These are phyloP conservation scores for Eucalyptus virginea DNA, from an alignment of 345 rosid genomes.

Conservation along the genomic window DNA sequence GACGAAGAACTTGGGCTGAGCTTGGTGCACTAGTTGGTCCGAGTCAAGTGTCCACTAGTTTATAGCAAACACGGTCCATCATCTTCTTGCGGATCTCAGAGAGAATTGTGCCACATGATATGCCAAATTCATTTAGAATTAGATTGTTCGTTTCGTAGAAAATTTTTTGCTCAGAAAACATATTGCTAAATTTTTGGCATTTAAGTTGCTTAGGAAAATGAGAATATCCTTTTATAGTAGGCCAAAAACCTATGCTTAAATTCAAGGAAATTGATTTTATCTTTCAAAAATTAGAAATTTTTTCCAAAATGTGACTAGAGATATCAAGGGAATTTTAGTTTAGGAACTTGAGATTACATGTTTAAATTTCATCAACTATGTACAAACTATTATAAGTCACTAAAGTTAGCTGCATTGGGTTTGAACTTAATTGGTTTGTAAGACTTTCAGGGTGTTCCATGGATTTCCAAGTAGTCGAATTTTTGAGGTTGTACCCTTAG, in stretches of 20 bases:
- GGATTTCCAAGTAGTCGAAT: background rate
- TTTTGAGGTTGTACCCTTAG: rapidly evolving
- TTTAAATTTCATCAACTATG: background rate
- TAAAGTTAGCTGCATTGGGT: background rate
- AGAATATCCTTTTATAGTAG: background rate
- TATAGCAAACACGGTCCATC: background rate
- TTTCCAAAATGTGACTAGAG: background rate
- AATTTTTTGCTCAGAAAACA: background rate
- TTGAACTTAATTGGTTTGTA: background rate
- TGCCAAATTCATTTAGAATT: background rate
- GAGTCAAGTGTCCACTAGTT: background rate
- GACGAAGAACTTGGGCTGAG: background rate
- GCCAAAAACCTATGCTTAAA: background rate
- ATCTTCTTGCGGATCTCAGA: background rate
- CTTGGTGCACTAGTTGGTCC: background rate
- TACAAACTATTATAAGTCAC: background rate
- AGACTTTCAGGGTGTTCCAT: background rate
- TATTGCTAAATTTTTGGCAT: background rate
- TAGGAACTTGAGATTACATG: background rate
- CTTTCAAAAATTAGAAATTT: background rate
- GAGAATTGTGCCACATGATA: background rate
- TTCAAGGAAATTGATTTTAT: background rate
- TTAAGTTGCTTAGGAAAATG: background rate
- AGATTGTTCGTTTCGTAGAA: background rate
- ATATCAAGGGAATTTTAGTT: background rate